Conservation (phyloP, 164 flowering plant species). For the Vitis vinifera region DNA sequence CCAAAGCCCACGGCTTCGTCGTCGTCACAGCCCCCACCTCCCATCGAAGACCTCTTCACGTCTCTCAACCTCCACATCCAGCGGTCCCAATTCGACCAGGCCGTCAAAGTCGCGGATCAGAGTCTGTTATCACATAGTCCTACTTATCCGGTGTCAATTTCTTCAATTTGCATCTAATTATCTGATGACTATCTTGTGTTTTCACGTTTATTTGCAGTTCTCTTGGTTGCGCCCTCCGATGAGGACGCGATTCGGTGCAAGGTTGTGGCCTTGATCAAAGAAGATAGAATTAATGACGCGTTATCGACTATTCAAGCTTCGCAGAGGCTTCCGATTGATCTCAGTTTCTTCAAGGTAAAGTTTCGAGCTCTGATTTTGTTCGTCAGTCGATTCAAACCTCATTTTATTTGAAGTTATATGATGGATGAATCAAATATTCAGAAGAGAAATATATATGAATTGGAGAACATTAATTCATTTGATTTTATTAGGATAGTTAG, state of each 20-base stretch:
- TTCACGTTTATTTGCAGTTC: constrained; percentile 39
- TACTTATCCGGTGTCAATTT: background rate
- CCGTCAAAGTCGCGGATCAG: constrained; percentile 85
- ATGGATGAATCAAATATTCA: too few relatives aligned
- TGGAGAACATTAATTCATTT: too few relatives aligned
- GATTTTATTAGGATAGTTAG: too few relatives aligned
- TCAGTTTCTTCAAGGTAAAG: constrained; percentile 65
- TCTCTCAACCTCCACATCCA: constrained; percentile 69
- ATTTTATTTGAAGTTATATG: too few relatives aligned
- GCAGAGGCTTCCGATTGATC: constrained; percentile 43
- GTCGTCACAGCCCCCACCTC: constrained; percentile 40
- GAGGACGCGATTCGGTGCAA: constrained; percentile 91
- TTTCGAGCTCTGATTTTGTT: too few relatives aligned
- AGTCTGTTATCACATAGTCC: constrained; percentile 26
- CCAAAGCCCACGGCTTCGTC: constrained; percentile 37
- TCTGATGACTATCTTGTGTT: background rate
- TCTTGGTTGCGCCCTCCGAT: constrained; percentile 62
- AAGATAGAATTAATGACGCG: constrained; percentile 62
- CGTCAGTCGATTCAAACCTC: too few relatives aligned
- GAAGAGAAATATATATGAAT: too few relatives aligned
- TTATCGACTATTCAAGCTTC: constrained; percentile 48
- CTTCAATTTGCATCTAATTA: background rate
- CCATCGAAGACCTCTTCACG: constrained; percentile 87
- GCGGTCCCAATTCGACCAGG: constrained; percentile 59
- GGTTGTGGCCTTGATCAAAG: constrained; percentile 73